Evolutionary conservation across 2,329 filamentous ascomycete genomes (phyloP).

Genomic region (Botrytis deweyae): DNA sequence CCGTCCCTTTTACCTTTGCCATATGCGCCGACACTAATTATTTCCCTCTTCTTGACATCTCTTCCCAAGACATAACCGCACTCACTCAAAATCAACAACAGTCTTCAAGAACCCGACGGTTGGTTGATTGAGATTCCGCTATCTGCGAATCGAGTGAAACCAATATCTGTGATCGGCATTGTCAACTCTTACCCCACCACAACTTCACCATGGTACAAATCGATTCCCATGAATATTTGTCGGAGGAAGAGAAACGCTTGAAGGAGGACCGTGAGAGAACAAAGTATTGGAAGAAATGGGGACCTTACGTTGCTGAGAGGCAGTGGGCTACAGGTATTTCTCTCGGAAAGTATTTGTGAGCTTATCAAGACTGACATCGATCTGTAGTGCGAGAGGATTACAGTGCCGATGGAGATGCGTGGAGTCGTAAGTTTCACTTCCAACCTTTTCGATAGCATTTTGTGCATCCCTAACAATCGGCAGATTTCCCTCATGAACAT

Average conservation of each 20-base stretch:
- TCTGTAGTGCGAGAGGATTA: conserved; percentile 84
- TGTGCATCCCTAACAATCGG: conserved; percentile 35
- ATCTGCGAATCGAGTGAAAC: not conserved
- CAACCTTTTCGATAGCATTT: not conserved
- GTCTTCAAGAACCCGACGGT: not conserved
- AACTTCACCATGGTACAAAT: conserved; percentile 74
- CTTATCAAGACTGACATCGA: conserved; percentile 27
- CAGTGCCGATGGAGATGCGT: conserved; percentile 83
- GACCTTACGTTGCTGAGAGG: conserved; percentile 86
- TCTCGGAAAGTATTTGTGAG: conserved; percentile 8
- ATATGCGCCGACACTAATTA: not conserved
- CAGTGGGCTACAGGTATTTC: conserved; percentile 86
- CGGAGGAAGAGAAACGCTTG: conserved; percentile 86
- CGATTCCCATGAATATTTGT: conserved; percentile 82
- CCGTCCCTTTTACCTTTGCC: not conserved
- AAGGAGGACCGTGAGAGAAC: conserved; percentile 77
- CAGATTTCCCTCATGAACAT: conserved; percentile 93
- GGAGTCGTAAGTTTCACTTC: conserved; percentile 71
- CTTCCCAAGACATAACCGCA: not conserved
- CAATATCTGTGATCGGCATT: conserved; percentile 5
- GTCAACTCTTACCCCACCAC: conserved; percentile 15
- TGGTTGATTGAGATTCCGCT: not conserved
- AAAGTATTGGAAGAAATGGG: conserved; percentile 99
- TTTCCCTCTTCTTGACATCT: not conserved
- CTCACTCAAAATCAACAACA: not conserved